A percentile compares a stretch with the other conserved stretches of the same genome.
Evolutionary conservation across 345 rosid genomes (phyloP).

Genomic region (Populus alba): DNA sequence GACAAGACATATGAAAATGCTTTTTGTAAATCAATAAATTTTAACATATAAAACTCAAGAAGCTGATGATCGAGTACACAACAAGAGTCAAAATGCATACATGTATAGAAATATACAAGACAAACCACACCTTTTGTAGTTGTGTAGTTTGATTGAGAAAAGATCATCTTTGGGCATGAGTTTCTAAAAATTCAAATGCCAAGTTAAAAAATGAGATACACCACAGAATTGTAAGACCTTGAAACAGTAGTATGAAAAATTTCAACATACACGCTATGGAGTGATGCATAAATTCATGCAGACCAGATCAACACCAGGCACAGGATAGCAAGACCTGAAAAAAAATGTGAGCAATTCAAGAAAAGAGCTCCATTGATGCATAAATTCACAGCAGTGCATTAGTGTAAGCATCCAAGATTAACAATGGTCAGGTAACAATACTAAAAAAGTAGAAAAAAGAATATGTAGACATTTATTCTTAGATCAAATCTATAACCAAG

Average conservation of each 20-base stretch:
- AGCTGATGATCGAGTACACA: conserved; percentile 8
- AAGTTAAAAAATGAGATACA: background rate
- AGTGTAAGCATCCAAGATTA: background rate
- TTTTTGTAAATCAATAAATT: background rate
- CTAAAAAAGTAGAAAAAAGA: background rate
- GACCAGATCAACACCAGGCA: background rate
- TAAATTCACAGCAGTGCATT: background rate
- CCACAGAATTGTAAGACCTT: background rate
- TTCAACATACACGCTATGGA: background rate
- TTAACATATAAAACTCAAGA: background rate
- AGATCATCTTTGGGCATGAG: background rate
- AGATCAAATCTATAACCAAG: background rate
- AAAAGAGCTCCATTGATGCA: background rate
- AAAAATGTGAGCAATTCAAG: background rate
- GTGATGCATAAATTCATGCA: background rate
- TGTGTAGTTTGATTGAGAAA: background rate
- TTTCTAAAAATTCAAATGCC: conserved; percentile 5
- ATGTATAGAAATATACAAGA: background rate
- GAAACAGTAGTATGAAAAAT: background rate
- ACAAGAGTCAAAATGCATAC: background rate
- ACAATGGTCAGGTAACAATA: background rate
- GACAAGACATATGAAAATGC: background rate
- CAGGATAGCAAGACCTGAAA: background rate
- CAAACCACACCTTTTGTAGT: background rate
- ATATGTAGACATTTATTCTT: background rate